Evolutionary conservation across 2,329 filamentous ascomycete genomes (phyloP), one percentile per base, ranked within the genome.

Genomic region (Davidsoniella neocaledoniae): DNA sequence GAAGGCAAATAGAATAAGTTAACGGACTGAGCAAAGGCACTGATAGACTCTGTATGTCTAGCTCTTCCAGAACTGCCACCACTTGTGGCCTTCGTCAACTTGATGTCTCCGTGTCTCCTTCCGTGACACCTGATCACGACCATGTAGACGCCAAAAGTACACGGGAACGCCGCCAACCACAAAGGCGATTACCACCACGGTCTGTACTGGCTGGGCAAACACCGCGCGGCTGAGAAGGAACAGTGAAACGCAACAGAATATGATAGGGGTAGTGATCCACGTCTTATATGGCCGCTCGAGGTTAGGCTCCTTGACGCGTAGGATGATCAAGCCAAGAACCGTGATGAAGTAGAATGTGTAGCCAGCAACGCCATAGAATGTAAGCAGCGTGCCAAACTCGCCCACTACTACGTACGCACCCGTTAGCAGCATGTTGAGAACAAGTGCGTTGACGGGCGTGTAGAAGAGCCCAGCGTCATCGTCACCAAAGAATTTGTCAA

Each of bases 311-410:
- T 76, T 76, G 26, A 96, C 86, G 26, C 91, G 75, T 54, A 98
- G 71, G 48, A 98, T 76, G 55, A 98, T 95, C 45, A 98, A 72
- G 0, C 91, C 91, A 0, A 98, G 75, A 0, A 98, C 91, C 0
- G 90, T 93, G 50, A 94, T 68, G 64, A 98, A 98, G 68, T 98
- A 98, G 62, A 98, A 98, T 0, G 86, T 86, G 63, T 98, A 98
- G 12, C 88, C 88, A 0, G 91, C 91, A 10, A 98, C 91, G 51
- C 91, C 91, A 66, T 96, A 96, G 62, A 98, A 98, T 0, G 91
- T 96, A 51, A 96, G 74, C 2, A 98, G 75, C 0, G 90, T 94
- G 48, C 79, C 73, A 61, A 98, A 96, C 62, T 94, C 86, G 64
- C 91, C 91, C 4, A 94, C 79, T 2, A 83, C 60, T 54, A 94